Evolutionary conservation across 2,329 filamentous ascomycete genomes (phyloP).

Genomic region (Hymenoscyphus repandus): DNA sequence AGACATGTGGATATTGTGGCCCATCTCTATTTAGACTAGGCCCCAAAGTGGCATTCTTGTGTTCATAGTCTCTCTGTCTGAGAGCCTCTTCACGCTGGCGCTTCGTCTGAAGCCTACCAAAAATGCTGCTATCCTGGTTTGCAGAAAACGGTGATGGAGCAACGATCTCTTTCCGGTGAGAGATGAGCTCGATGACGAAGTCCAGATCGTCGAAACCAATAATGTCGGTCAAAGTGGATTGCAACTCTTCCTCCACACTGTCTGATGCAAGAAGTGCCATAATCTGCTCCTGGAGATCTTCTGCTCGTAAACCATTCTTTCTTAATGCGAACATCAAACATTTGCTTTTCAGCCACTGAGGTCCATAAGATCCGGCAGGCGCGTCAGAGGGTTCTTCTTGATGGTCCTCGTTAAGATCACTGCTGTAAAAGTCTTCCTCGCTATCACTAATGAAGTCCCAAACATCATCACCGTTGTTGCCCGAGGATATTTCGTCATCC

Average conservation of each 20-base stretch:
- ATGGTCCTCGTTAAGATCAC: slow-evolving; percentile 55
- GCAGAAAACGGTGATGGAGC: slow-evolving; percentile 36
- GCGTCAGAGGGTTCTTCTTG: slow-evolving; percentile 33
- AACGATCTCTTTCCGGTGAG: slow-evolving; percentile 65
- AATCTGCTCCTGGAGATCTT: slow-evolving; percentile 74
- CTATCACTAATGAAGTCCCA: slow-evolving; percentile 87
- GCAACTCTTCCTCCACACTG: slow-evolving; percentile 76
- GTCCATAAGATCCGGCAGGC: slow-evolving; percentile 41
- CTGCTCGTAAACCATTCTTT: slow-evolving; percentile 61
- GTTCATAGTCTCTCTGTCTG: slow-evolving; percentile 69
- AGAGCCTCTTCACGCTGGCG: slow-evolving; percentile 76
- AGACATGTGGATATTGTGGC: slow-evolving; percentile 87
- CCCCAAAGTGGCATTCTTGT: slow-evolving; percentile 71
- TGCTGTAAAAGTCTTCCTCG: slow-evolving; percentile 57
- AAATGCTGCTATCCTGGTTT: slow-evolving; percentile 36
- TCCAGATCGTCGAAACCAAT: slow-evolving; percentile 92
- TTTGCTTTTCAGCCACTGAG: slow-evolving; percentile 65
- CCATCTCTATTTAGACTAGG: slow-evolving; percentile 66
- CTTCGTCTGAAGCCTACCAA: slow-evolving; percentile 62
- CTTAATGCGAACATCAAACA: slow-evolving; percentile 61
- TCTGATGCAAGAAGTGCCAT: slow-evolving; percentile 64
- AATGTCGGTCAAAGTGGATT: slow-evolving; percentile 82
- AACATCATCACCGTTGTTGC: slow-evolving; percentile 69
- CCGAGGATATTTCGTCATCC: slow-evolving; percentile 48
- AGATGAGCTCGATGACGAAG: slow-evolving; percentile 85